phyloP scores from a whole-genome alignment of 306 rosid genomes.

The Acacia crassicarpa region DNA sequence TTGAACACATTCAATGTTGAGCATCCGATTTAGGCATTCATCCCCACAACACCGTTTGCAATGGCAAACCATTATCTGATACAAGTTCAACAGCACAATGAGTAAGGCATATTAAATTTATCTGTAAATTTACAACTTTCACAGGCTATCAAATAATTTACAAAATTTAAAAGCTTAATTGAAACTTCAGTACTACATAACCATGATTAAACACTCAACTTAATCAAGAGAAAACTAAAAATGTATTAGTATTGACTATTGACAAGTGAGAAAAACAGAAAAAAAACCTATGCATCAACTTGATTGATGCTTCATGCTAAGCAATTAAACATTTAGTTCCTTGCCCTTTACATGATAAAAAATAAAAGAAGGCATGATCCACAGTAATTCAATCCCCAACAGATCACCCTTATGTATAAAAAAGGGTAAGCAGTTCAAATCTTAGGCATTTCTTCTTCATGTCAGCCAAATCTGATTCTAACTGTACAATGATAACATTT shows the following conservation, averaged over 20 bases:
- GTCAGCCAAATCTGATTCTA: conserved; percentile 6
- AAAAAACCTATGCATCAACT: background rate
- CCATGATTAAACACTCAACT: conserved; percentile 22
- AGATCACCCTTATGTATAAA: conserved; percentile 3
- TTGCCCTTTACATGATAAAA: background rate
- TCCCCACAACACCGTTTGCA: conserved; percentile 89
- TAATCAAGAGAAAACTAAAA: conserved; percentile 23
- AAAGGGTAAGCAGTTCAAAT: background rate
- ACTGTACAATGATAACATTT: background rate
- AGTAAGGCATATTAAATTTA: conserved; percentile 23
- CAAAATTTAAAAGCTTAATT: conserved; percentile 4
- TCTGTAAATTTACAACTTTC: conserved; percentile 12
- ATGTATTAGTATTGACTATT: background rate
- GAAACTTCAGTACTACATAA: background rate
- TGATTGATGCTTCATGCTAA: conserved; percentile 14
- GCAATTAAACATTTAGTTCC: conserved; percentile 17
- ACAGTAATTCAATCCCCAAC: conserved; percentile 14
- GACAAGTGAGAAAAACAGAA: background rate
- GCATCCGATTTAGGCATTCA: conserved; percentile 92
- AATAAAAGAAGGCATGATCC: background rate
- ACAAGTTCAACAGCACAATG: conserved; percentile 25
- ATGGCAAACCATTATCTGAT: conserved; percentile 95
- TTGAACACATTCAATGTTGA: conserved; percentile 85
- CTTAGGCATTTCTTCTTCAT: conserved; percentile 1
- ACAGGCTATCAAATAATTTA: background rate